Evolutionary conservation across 2,329 filamentous ascomycete species (phyloP).

Genomic region (Hortaea sp.): DNA sequence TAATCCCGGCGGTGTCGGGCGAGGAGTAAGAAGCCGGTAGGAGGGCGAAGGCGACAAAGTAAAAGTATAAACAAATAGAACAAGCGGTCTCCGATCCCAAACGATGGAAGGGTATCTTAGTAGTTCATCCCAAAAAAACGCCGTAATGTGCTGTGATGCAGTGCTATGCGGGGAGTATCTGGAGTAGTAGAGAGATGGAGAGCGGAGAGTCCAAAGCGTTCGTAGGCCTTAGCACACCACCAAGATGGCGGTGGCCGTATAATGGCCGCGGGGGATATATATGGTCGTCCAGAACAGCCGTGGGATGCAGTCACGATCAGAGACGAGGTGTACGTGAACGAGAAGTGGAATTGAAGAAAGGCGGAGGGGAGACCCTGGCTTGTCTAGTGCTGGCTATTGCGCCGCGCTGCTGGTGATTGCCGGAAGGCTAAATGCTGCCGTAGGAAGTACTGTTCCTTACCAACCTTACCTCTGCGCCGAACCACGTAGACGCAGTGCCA

Average conservation of each 20-base stretch:
- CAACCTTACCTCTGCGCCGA: too few relatives aligned
- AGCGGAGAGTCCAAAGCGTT: constrained; percentile 7
- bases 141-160: constrained; percentile 1
- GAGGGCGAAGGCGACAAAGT: not conserved
- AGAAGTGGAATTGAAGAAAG: not conserved
- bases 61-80: constrained; percentile 5
- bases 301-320: not conserved
- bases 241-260: constrained; percentile 24
- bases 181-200: not conserved
- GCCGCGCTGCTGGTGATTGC: too few relatives aligned
- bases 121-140: constrained; percentile 14
- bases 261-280: constrained; percentile 2
- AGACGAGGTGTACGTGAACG: not conserved
- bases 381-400: too few relatives aligned
- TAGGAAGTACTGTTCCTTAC: too few relatives aligned
- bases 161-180: not conserved
- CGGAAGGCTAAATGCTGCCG: too few relatives aligned
- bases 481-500: too few relatives aligned
- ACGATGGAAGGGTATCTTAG: constrained; percentile 11
- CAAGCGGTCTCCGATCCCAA: constrained; percentile 1
- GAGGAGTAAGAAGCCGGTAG: not conserved
- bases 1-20: constrained; percentile 2
- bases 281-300: constrained; percentile 5
- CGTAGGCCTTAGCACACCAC: constrained; percentile 23
- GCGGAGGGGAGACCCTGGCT: not conserved